A percentile compares a stretch with the other conserved stretches of the same genome.
phyloP scores from a whole-genome alignment of 2,329 filamentous ascomycete species.

The Pestalotiopsis sp. region DNA sequence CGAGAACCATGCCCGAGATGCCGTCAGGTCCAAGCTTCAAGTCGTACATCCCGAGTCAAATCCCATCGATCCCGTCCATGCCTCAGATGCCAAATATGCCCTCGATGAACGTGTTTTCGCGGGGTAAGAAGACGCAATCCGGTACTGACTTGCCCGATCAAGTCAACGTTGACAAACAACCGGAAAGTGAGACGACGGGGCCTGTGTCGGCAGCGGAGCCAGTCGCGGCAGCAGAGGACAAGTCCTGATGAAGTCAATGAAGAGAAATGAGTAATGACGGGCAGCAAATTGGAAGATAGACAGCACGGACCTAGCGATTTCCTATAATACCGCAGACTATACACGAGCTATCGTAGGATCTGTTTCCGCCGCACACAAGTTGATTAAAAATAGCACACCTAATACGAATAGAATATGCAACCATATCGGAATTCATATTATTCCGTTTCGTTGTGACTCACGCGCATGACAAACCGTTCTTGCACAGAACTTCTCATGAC shows the following conservation, averaged over 20 bases:
- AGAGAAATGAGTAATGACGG: no score
- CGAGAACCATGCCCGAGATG: conserved; percentile 44
- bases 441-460: no score
- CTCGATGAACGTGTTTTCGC: conserved; percentile 28
- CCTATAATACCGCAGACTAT: not conserved
- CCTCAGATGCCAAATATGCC: conserved; percentile 38
- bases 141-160: conserved; percentile 14
- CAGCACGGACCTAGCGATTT: not conserved
- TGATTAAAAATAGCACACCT: not conserved
- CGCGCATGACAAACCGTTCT: not conserved
- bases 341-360: not conserved
- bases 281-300: not conserved
- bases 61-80: conserved; percentile 34
- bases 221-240: not conserved
- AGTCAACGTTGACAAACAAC: not conserved
- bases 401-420: not conserved
- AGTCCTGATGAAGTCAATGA: not conserved
- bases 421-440: no score
- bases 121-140: conserved; percentile 13
- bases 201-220: not conserved
- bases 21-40: conserved; percentile 36
- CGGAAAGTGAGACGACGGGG: not conserved
- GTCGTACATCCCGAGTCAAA: conserved; percentile 33
- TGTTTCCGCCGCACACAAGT: not conserved
- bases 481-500: not conserved